Evolutionary conservation across 2,329 filamentous ascomycete genomes (phyloP).

Genomic region (Tympanopsis confertula): DNA sequence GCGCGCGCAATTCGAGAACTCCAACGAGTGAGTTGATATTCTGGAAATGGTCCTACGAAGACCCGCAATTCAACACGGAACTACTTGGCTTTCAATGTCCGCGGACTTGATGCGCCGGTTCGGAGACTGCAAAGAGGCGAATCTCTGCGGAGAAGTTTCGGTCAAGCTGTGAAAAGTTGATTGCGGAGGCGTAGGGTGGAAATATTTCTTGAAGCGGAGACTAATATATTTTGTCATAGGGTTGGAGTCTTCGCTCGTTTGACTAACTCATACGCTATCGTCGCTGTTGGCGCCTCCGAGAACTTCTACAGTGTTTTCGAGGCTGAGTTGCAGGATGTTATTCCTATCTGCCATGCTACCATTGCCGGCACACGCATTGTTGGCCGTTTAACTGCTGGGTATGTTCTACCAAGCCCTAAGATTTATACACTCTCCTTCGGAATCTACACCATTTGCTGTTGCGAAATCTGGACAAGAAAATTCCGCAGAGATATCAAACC

Average conservation of each 20-base stretch:
- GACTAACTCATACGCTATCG: slow-evolving; percentile 92
- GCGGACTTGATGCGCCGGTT: slow-evolving; percentile 4
- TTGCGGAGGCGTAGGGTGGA: no score
- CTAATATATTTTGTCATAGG: slow-evolving; percentile 31
- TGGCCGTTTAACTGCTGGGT: slow-evolving; percentile 86
- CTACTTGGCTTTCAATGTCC: slow-evolving; percentile 7
- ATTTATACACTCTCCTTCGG: slow-evolving; percentile 1
- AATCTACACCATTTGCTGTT: not conserved
- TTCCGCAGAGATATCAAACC: no score
- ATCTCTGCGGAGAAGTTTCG: no score
- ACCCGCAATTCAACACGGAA: slow-evolving; percentile 9
- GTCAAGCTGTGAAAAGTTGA: no score
- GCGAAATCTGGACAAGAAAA: no score
- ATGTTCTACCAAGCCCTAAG: slow-evolving; percentile 16
- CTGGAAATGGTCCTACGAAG: slow-evolving; percentile 13
- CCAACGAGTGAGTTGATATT: slow-evolving; percentile 61
- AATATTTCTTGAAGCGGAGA: not conserved
- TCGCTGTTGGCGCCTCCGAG: slow-evolving; percentile 88
- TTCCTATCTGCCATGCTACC: slow-evolving; percentile 91
- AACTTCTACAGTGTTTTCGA: slow-evolving; percentile 99
- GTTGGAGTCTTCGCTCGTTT: slow-evolving; percentile 94
- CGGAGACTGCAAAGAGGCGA: no score
- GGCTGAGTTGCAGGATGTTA: slow-evolving; percentile 90
- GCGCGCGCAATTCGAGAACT: slow-evolving; percentile 74
- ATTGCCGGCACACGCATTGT: slow-evolving; percentile 95